Evolutionary conservation across 2,329 filamentous ascomycete genomes (phyloP).

Genomic region (Hawksworthiomyces lignivorus): DNA sequence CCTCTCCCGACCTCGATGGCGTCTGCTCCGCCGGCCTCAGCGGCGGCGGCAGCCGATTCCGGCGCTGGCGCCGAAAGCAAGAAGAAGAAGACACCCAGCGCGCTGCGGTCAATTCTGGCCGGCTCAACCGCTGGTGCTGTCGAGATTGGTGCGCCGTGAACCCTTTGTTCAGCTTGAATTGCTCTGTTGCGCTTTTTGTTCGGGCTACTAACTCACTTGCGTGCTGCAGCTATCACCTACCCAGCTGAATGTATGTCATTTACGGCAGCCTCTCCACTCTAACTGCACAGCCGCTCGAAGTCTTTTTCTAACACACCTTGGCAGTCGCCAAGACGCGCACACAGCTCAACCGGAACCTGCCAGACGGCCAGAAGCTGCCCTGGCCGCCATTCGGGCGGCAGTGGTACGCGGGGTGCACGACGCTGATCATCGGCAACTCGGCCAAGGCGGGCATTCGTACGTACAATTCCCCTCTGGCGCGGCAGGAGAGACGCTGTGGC

Average conservation of each 20-base stretch:
- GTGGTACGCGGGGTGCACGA: conserved; percentile 98
- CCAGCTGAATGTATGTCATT: conserved; percentile 77
- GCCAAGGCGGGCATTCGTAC: conserved; percentile 90
- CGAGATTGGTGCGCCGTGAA: conserved; percentile 82
- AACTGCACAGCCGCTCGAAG: not conserved
- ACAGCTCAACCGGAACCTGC: conserved; percentile 80
- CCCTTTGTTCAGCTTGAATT: too few species aligned
- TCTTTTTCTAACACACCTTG: conserved; percentile 2
- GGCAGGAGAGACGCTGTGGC: too few species aligned
- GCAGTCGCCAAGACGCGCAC: conserved; percentile 88
- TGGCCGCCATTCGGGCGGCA: conserved; percentile 90
- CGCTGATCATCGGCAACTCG: conserved; percentile 91
- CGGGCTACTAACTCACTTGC: conserved; percentile 18
- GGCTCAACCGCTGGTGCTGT: conserved; percentile 90
- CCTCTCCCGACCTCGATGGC: conserved; percentile 9
- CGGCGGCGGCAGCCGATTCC: conserved; percentile 2
- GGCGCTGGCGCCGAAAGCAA: conserved; percentile 8
- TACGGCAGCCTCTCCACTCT: too few species aligned
- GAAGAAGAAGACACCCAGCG: conserved; percentile 55
- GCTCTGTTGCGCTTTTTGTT: not conserved
- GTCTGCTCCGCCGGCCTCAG: not conserved
- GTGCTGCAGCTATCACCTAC: conserved; percentile 79
- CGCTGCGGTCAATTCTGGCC: conserved; percentile 81
- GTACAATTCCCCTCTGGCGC: too few species aligned
- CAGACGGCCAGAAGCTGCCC: conserved; percentile 77